A percentile compares a stretch with the other conserved stretches of the same genome.
Evolutionary conservation across 2,329 filamentous ascomycete species (phyloP).

Genomic region (Alternaria postmessia): DNA sequence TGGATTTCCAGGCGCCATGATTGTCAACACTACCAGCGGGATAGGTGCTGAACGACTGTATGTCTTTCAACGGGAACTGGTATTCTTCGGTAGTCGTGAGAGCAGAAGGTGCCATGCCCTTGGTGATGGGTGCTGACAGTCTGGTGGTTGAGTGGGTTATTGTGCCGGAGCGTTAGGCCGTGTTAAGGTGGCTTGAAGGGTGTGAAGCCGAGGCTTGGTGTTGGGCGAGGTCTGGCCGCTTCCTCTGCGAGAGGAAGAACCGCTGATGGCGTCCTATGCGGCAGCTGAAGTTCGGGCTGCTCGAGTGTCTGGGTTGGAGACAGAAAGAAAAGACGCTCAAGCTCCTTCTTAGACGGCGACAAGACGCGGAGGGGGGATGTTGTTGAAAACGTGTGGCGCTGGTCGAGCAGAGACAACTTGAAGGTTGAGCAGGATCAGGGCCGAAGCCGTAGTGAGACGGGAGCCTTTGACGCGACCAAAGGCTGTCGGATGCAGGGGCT

Average conservation of each 20-base stretch:
- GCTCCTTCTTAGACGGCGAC: conserved; percentile 45
- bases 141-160: conserved; percentile 18
- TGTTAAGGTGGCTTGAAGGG: conserved; percentile 96
- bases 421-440: conserved; percentile 53
- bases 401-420: conserved; percentile 58
- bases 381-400: conserved; percentile 60
- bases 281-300: conserved; percentile 82
- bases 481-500: conserved; percentile 35
- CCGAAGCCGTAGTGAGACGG: conserved; percentile 55
- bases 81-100: conserved; percentile 59
- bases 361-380: conserved; percentile 56
- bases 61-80: conserved; percentile 51
- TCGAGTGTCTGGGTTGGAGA: conserved; percentile 59
- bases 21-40: conserved; percentile 51
- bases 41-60: conserved; percentile 39
- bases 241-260: conserved; percentile 99
- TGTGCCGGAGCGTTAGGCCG: conserved; percentile 40
- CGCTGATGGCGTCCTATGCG: conserved; percentile 98
- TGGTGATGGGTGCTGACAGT: conserved; percentile 46
- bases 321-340: conserved; percentile 55
- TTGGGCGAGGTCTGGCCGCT: conserved; percentile 92
- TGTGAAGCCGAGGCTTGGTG: conserved; percentile 87
- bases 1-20: conserved; percentile 65
- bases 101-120: conserved; percentile 77
- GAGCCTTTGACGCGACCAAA: conserved; percentile 56